Percentiles rank a stretch among this genome's conserved stretches.
Evolutionary conservation across 305 asterid species (phyloP).

Genomic region (Withania somnifera): DNA sequence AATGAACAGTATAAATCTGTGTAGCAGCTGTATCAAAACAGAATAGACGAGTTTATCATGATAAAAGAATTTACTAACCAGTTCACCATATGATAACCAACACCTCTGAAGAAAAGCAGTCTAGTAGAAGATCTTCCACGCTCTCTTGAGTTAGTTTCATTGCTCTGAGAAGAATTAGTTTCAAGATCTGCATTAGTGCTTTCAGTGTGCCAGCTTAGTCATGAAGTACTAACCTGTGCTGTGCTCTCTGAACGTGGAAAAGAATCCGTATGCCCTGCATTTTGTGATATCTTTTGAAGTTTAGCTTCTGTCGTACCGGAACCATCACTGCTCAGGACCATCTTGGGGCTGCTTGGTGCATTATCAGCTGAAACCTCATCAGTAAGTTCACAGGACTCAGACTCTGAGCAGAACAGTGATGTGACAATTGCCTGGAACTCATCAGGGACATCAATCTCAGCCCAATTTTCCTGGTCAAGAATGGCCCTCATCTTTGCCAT

Average conservation of each 20-base stretch:
- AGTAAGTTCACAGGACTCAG: conserved; percentile 5
- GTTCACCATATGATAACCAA: conserved; percentile 98
- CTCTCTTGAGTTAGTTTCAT: conserved; percentile 41
- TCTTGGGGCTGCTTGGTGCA: conserved; percentile 29
- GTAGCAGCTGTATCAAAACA: not conserved
- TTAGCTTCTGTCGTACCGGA: conserved; percentile 29
- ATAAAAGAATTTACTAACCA: conserved; percentile 45
- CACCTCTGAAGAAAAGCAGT: conserved; percentile 65
- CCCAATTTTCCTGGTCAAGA: conserved; percentile 98
- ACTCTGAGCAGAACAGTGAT: conserved; percentile 43
- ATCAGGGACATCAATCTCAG: conserved; percentile 91
- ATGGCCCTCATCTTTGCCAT: conserved; percentile 88
- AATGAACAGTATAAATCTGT: not conserved
- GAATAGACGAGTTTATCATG: not conserved
- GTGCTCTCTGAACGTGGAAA: conserved; percentile 33
- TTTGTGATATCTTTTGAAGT: conserved; percentile 28
- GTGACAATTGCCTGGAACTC: conserved; percentile 82
- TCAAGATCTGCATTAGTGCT: conserved; percentile 41
- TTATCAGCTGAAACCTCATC: conserved; percentile 25
- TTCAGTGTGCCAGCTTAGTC: conserved; percentile 26
- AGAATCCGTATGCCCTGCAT: conserved; percentile 38
- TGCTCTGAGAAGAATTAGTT: conserved; percentile 41
- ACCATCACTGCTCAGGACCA: conserved; percentile 27
- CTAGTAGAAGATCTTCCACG: conserved; percentile 64
- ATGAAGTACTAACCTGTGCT: conserved; percentile 29